Conservation (phyloP, 140 eudicot genomes). For the Ambrosia hybrid region DNA sequence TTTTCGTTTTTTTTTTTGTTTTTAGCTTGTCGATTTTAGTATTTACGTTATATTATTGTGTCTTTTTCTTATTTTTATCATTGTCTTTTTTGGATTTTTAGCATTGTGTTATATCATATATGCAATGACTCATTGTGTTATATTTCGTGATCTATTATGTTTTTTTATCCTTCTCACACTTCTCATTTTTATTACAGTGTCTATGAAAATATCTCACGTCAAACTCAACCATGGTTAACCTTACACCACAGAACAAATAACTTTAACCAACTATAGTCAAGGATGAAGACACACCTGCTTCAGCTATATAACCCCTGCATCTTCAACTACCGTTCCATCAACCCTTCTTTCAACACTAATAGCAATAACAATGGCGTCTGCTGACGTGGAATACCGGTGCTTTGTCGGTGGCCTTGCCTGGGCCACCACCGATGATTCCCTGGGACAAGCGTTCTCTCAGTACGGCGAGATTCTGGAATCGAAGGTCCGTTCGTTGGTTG, state of each 20-base stretch:
- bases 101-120: no score
- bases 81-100: no score
- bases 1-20: no score
- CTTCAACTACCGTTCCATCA: slow-evolving; percentile 20
- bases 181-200: no score
- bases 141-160: no score
- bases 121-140: no score
- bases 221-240: slow-evolving; percentile 33
- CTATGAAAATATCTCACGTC: slow-evolving; percentile 15
- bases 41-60: no score
- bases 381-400: slow-evolving; percentile 56
- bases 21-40: no score
- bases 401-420: slow-evolving; percentile 71
- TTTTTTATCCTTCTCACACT: no score
- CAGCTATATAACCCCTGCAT: slow-evolving; percentile 23
- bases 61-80: no score
- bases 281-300: neutral
- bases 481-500: slow-evolving; percentile 46
- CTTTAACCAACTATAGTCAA: slow-evolving; percentile 29
- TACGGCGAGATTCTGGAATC: slow-evolving; percentile 59
- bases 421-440: slow-evolving; percentile 57
- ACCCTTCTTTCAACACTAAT: neutral
- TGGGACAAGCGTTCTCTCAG: slow-evolving; percentile 49
- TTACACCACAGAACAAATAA: neutral
- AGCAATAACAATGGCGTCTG: slow-evolving; percentile 31